These are phyloP conservation scores for Suhomyces taliae DNA, from an alignment of 1,139 yeast genomes.

Conservation along the genomic window DNA sequence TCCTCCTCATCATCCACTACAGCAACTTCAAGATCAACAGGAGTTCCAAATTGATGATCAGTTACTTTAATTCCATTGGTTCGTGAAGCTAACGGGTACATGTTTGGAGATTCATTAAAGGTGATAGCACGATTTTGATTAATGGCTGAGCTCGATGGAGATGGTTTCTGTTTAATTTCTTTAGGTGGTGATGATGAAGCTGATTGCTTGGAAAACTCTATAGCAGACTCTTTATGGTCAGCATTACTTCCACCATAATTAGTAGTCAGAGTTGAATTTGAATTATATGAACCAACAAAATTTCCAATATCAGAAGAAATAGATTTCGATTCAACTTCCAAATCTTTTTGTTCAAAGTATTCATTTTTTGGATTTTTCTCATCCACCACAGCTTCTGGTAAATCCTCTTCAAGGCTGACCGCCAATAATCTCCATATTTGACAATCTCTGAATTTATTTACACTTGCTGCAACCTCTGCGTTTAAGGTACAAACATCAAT, in stretches of 20 bases:
- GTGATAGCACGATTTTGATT: background rate
- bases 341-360: constrained; percentile 2
- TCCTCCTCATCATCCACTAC: constrained; percentile 22
- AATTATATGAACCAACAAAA: constrained; percentile 45
- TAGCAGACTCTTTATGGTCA: constrained; percentile 4
- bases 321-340: constrained; percentile 28
- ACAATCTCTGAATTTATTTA: constrained; percentile 54
- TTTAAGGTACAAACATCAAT: constrained; percentile 59
- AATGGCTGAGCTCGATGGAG: background rate
- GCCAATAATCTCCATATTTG: constrained; percentile 72
- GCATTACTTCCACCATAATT: constrained; percentile 32
- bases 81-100: constrained; percentile 20
- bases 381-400: background rate
- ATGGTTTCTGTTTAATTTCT: background rate
- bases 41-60: background rate
- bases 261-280: constrained; percentile 46
- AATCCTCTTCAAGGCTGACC: constrained; percentile 53
- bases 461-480: constrained; percentile 57
- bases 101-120: background rate
- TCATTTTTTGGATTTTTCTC: constrained; percentile 2
- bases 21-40: constrained; percentile 26
- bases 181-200: constrained; percentile 2
- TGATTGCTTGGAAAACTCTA: constrained; percentile 3
- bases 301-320: constrained; percentile 44
- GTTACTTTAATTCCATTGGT: constrained; percentile 10